Evolutionary conservation across 208 protist species (phyloP).

Genomic region (Leishmania turanica): DNA sequence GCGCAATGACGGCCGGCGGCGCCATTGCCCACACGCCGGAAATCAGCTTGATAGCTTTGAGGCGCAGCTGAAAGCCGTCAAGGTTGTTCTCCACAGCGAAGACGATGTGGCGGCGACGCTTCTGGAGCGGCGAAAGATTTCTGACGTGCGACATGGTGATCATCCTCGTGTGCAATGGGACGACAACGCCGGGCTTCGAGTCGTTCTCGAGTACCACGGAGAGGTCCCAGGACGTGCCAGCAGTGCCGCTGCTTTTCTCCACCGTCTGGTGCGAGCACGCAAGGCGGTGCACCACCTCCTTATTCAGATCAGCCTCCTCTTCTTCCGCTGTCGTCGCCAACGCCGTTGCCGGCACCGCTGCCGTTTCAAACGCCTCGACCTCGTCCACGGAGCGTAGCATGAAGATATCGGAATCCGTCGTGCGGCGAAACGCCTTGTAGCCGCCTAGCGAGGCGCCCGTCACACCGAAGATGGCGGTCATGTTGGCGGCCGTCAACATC

Average conservation of each 20-base stretch:
- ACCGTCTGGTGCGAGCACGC: slow-evolving; percentile 23
- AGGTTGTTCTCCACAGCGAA: slow-evolving; percentile 63
- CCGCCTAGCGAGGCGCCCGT: slow-evolving; percentile 70
- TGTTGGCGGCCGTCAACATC: slow-evolving; percentile 61
- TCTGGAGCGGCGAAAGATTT: slow-evolving; percentile 34
- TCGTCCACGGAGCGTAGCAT: slow-evolving; percentile 68
- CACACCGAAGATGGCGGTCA: slow-evolving; percentile 78
- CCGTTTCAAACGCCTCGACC: slow-evolving; percentile 53
- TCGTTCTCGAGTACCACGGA: slow-evolving; percentile 53
- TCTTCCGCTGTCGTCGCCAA: slow-evolving; percentile 1
- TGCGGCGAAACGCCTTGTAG: slow-evolving; percentile 77
- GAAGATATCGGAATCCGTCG: slow-evolving; percentile 63
- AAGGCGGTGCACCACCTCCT: slow-evolving; percentile 27
- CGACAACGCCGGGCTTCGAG: slow-evolving; percentile 51
- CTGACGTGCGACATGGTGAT: slow-evolving; percentile 61
- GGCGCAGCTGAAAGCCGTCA: slow-evolving; percentile 41
- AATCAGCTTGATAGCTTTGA: slow-evolving; percentile 64
- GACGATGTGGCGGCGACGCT: slow-evolving; percentile 57
- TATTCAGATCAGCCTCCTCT: slow-evolving; percentile 19
- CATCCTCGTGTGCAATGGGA: slow-evolving; percentile 61
- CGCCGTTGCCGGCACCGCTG: background rate
- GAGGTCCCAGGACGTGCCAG: slow-evolving; percentile 33
- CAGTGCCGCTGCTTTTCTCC: slow-evolving; percentile 2
- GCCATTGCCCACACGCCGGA: slow-evolving; percentile 71
- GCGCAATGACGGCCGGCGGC: slow-evolving; percentile 47